Conservation (phyloP, 202 grass and related monocot species). For the Panicum virgatum region DNA sequence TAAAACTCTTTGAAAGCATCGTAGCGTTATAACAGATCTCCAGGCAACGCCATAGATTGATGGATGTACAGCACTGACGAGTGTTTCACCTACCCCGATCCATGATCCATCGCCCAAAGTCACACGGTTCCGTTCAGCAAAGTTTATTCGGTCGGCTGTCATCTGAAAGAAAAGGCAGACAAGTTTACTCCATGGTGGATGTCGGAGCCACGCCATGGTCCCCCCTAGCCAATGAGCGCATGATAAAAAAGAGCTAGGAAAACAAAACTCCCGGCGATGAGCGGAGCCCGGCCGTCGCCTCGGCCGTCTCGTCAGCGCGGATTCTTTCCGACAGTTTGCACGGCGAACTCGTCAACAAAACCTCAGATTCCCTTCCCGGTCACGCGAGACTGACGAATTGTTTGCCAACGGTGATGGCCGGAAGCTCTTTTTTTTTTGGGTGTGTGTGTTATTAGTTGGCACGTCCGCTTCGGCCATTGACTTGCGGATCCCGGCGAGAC, state of each 20-base stretch:
- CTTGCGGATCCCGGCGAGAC: background rate
- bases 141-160: background rate
- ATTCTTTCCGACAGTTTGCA: background rate
- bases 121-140: background rate
- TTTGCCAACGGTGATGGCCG: background rate
- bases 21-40: background rate
- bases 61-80: background rate
- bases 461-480: slow-evolving; percentile 31
- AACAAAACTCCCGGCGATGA: background rate
- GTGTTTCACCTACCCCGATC: slow-evolving; percentile 25
- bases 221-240: background rate
- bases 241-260: background rate
- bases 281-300: background rate
- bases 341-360: slow-evolving; percentile 21
- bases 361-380: background rate
- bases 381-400: background rate
- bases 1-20: background rate
- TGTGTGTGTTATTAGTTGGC: too few species aligned
- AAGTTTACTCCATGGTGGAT: background rate
- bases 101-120: background rate
- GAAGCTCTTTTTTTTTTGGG: background rate
- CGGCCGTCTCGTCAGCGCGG: too few species aligned
- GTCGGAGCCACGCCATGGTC: background rate
- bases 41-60: background rate
- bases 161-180: background rate